These are phyloP conservation scores for Eutrema salsugineum DNA, from an alignment of 441 rosid species.

Conservation along the genomic window DNA sequence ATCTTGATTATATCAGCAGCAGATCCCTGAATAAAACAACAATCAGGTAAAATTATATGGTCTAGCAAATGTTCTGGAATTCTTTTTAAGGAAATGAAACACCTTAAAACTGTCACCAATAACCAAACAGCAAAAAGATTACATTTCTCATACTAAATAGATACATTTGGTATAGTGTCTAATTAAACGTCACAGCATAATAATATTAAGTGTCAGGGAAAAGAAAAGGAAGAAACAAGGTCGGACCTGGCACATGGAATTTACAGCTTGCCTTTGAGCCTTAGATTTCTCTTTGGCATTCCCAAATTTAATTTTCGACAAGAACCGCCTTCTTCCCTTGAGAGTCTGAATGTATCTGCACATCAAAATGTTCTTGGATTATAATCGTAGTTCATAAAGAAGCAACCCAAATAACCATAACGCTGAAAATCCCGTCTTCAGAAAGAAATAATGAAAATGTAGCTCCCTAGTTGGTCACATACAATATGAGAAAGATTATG, in stretches of 20 bases:
- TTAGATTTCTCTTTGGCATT: conserved; percentile 75
- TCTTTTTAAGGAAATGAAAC: background rate
- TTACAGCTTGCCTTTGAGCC: conserved; percentile 99
- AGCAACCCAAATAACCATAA: background rate
- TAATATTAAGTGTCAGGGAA: conserved; percentile 5
- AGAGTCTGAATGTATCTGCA: conserved; percentile 89
- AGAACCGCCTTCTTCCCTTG: conserved; percentile 88
- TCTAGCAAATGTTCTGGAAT: conserved; percentile 1
- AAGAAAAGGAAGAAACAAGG: background rate
- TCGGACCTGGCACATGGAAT: conserved; percentile 93
- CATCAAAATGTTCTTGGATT: background rate
- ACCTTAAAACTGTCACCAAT: background rate
- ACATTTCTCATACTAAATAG: background rate
- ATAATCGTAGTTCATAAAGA: background rate
- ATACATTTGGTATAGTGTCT: background rate
- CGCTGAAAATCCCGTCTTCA: background rate
- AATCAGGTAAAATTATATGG: background rate
- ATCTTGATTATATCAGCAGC: conserved; percentile 98
- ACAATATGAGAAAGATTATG: background rate
- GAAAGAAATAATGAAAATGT: background rate
- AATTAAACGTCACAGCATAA: background rate
- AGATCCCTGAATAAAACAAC: conserved; percentile 66
- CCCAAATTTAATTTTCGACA: conserved; percentile 92
- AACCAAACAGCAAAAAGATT: background rate
- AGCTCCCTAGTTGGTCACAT: background rate